Conservation (phyloP, 148 eudicot species). For the Vaccinium corymbosum region DNA sequence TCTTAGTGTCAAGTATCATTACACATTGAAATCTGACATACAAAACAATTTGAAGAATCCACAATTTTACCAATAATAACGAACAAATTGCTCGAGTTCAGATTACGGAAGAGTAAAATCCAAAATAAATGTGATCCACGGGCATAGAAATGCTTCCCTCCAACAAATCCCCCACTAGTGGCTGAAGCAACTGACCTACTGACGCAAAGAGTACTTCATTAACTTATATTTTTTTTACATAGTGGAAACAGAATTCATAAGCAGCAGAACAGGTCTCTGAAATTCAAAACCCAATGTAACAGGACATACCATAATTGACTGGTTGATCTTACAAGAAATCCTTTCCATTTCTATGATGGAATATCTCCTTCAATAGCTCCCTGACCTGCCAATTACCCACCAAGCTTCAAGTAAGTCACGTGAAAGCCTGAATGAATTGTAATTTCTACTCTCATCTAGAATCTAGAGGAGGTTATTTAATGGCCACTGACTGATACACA, state of each 20-base stretch:
- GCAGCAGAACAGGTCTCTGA: conserved; percentile 18
- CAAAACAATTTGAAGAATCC: conserved; percentile 5
- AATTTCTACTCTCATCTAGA: conserved; percentile 11
- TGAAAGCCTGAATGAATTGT: conserved; percentile 16
- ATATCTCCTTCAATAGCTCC: conserved; percentile 67
- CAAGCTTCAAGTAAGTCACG: conserved; percentile 51
- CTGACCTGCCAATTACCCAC: conserved; percentile 88
- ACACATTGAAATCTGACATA: conserved; percentile 10
- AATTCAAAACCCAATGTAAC: conserved; percentile 33
- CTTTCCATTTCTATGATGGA: conserved; percentile 51
- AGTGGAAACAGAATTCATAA: conserved; percentile 8
- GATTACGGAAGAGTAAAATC: conserved; percentile 16
- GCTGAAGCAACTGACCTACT: conserved; percentile 46
- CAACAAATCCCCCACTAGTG: conserved; percentile 43
- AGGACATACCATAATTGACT: conserved; percentile 50
- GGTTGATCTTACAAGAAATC: conserved; percentile 50
- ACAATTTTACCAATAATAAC: background rate
- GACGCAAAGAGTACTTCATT: conserved; percentile 39
- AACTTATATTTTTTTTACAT: conserved; percentile 20
- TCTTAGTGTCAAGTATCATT: conserved; percentile 1
- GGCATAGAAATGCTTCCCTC: conserved; percentile 39
- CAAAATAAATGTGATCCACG: conserved; percentile 25
- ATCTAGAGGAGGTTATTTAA: conserved; percentile 14
- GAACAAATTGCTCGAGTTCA: conserved; percentile 12
- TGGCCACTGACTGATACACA: background rate